Conservation (phyloP, 208 protist genomes). For the Leishmania amazonensis region DNA sequence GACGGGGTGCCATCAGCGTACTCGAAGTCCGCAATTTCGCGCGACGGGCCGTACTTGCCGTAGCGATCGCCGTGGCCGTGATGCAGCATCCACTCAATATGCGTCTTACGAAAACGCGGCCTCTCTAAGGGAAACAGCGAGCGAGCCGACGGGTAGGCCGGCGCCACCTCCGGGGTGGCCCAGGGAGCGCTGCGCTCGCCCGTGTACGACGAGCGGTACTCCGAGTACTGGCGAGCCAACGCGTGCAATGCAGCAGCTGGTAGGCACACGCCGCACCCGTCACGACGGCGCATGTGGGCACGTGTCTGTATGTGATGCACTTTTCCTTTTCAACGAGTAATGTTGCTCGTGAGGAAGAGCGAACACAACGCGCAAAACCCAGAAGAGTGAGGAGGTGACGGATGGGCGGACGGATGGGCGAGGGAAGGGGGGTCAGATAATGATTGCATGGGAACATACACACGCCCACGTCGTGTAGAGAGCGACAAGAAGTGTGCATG, state of each 20-base stretch:
- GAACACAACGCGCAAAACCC: neutral
- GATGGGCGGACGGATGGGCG: neutral
- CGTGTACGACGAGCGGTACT: conserved; percentile 48
- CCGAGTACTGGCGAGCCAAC: conserved; percentile 35
- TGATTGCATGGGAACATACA: neutral
- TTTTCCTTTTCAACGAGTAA: neutral
- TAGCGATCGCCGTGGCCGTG: conserved; percentile 78
- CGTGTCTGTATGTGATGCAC: neutral
- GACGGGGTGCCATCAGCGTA: conserved; percentile 85
- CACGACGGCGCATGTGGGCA: conserved; percentile 1
- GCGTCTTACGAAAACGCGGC: conserved; percentile 80
- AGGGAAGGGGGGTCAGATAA: neutral
- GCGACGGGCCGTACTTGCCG: conserved; percentile 71
- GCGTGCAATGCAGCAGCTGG: conserved; percentile 7
- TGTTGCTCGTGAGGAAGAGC: neutral
- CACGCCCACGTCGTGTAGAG: neutral
- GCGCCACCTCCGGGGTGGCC: conserved; percentile 33
- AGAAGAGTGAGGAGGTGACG: neutral
- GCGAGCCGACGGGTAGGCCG: conserved; percentile 56
- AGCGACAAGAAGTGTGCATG: neutral
- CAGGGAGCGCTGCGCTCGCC: conserved; percentile 38
- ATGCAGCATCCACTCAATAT: conserved; percentile 85
- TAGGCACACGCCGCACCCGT: neutral
- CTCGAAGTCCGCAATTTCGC: conserved; percentile 86
- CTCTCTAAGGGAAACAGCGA: conserved; percentile 47